phyloP scores from a whole-genome alignment of 495 filamentous ascomycete species.

The Pseudotulostoma volvatum region DNA sequence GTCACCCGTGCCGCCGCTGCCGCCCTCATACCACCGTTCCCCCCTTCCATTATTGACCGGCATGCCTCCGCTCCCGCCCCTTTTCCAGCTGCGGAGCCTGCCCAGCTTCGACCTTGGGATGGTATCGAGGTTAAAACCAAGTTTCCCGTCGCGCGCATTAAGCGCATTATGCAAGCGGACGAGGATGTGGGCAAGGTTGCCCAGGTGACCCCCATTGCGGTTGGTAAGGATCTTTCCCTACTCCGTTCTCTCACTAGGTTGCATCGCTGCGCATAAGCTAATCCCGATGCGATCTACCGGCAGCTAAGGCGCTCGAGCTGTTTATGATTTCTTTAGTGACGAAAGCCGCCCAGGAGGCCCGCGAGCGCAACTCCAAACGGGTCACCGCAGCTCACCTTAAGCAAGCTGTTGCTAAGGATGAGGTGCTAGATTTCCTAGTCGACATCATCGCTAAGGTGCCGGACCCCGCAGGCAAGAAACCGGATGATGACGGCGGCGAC shows the following conservation, averaged over 20 bases:
- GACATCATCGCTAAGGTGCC: slow-evolving; percentile 84
- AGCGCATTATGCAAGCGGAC: slow-evolving; percentile 98
- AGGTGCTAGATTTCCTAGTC: slow-evolving; percentile 79
- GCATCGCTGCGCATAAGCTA: too few relatives aligned
- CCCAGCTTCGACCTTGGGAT: slow-evolving; percentile 11
- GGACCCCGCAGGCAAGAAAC: slow-evolving; percentile 44
- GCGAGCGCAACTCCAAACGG: slow-evolving; percentile 66
- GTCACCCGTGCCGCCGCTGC: slow-evolving; percentile 21
- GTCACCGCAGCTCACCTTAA: slow-evolving; percentile 85
- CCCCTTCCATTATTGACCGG: slow-evolving; percentile 2
- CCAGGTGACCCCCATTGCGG: slow-evolving; percentile 86
- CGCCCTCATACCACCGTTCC: slow-evolving; percentile 3
- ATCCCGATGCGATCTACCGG: slow-evolving; percentile 9
- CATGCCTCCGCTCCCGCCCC: slow-evolving; percentile 1
- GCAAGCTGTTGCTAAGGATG: slow-evolving; percentile 65
- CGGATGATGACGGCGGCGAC: slow-evolving; percentile 35
- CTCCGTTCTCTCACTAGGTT: too few relatives aligned
- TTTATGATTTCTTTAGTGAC: slow-evolving; percentile 92
- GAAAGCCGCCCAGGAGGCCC: slow-evolving; percentile 70
- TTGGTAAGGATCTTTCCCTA: slow-evolving; percentile 41
- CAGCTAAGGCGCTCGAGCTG: slow-evolving; percentile 78
- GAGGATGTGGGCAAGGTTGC: slow-evolving; percentile 98
- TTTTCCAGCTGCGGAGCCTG: slow-evolving; percentile 10
- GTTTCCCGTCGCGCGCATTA: slow-evolving; percentile 94
- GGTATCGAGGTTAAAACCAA: slow-evolving; percentile 76